A percentile compares a stretch with the other conserved stretches of the same genome.
Conservation (phyloP, 202 grass and related monocot species). For the Zizania palustris region DNA sequence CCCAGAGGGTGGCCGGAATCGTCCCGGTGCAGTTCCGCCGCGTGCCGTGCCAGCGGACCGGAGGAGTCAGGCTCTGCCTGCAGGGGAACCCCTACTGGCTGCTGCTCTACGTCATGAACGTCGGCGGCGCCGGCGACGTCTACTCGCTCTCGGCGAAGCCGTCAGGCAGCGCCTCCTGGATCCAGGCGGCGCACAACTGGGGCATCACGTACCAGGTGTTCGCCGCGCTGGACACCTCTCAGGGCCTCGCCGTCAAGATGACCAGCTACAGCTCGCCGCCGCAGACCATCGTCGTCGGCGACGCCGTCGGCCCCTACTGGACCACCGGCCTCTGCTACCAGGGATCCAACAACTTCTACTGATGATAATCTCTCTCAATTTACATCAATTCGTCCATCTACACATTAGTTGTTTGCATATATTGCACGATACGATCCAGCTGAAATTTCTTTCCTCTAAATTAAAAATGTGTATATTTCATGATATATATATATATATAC, state of each 20-base stretch:
- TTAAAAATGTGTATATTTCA: too few relatives aligned
- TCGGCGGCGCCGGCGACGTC: constrained; percentile 54
- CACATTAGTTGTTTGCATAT: too few relatives aligned
- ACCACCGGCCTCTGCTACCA: constrained; percentile 45
- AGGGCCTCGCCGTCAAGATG: constrained; percentile 39
- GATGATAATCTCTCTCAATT: neutral
- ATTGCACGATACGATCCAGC: too few relatives aligned
- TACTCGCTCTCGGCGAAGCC: constrained; percentile 6
- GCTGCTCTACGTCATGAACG: constrained; percentile 48
- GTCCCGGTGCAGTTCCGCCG: constrained; percentile 66
- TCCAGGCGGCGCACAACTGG: constrained; percentile 43
- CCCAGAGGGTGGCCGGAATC: constrained; percentile 46
- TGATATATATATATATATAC: too few relatives aligned
- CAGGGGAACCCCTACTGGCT: constrained; percentile 63
- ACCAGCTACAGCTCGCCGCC: constrained; percentile 39
- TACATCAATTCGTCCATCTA: too few relatives aligned
- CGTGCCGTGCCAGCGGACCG: constrained; percentile 41
- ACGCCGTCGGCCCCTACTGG: constrained; percentile 51
- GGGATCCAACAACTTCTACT: constrained; percentile 53
- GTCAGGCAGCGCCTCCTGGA: neutral
- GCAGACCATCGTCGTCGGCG: constrained; percentile 36
- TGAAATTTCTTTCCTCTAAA: too few relatives aligned
- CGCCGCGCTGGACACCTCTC: neutral
- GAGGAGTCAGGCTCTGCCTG: constrained; percentile 48
- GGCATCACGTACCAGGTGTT: constrained; percentile 50